Base-by-base conservation (phyloP, 2,329 filamentous ascomycete genomes). In the Fusarium floridanum region DNA sequence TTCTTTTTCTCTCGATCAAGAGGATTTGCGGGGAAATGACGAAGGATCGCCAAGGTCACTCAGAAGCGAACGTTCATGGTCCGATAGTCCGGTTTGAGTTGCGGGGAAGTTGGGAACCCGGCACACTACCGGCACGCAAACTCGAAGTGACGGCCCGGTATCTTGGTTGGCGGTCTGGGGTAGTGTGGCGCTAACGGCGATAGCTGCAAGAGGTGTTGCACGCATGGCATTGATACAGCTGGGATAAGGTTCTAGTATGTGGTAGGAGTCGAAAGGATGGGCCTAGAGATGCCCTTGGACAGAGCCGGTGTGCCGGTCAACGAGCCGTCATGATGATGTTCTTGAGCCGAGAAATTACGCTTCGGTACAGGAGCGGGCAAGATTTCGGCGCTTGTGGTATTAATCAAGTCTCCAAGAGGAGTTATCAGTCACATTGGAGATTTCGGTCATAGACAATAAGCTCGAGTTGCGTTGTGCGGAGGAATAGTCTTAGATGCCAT, bases 21-120 rank as follows among this genome's bases (percentile, higher is more conserved):
- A 62, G 39, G 59, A 62, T 45, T 50, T 62, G 59, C 27, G 59
- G 59, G 59, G 39, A 45, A 62, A 36, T 48, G 59, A 62, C 27
- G 39, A 62, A 48, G 59, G 37, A 45, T 32, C 59, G 37, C 59
- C 22, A 34, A 34, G 29, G 36, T 27, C 22, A 60, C 10, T 41
- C 56, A 37, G n/a, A 39, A 16, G 14, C 56, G 39, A 60, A 37
- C 32, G 20, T 14, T 11, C 36, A 41, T 39, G 36, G 29, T 59
- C 34, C 55, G 22, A 32, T 14, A 39, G 59, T 50, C 11, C 6
- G 59, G 12, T 29, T 20, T 24, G 27, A 50, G 32, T 45, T 62
- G 59, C 22, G 59, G 59, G 59, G 59, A 20, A 45, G 59, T 17
- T 39, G 59, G 59, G 59, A 20, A 45, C 36, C 59, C 59, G 59